These are phyloP conservation scores for Shiraia sp. DNA, from an alignment of 2,329 filamentous ascomycete genomes.

Conservation along the genomic window DNA sequence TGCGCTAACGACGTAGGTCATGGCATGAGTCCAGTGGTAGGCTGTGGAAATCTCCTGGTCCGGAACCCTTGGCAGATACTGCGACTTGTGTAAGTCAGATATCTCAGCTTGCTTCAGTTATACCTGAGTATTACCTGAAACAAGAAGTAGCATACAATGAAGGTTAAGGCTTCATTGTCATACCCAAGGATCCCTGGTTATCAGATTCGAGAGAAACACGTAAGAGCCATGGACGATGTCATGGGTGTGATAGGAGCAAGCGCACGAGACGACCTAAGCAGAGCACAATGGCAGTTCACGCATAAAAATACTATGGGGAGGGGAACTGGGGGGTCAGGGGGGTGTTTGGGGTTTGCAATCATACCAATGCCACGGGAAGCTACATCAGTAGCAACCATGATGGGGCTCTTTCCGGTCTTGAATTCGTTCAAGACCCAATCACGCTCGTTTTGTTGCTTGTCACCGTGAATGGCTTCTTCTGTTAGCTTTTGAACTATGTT, in stretches of 20 bases:
- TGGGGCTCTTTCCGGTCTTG: conserved; percentile 98
- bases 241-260: conserved; percentile 73
- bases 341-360: conserved; percentile 66
- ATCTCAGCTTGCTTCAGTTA: conserved; percentile 74
- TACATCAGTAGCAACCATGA: conserved; percentile 99
- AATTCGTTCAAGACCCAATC: conserved; percentile 99
- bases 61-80: conserved; percentile 71
- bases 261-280: conserved; percentile 89
- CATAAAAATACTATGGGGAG: conserved; percentile 50
- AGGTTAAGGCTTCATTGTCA: conserved; percentile 68
- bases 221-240: conserved; percentile 86
- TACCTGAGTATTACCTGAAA: conserved; percentile 71
- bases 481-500: conserved; percentile 43
- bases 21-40: conserved; percentile 52
- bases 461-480: conserved; percentile 84
- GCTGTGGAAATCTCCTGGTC: conserved; percentile 64
- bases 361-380: conserved; percentile 99
- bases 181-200: conserved; percentile 84
- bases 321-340: conserved; percentile 44
- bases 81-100: conserved; percentile 74
- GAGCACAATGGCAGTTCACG: conserved; percentile 74
- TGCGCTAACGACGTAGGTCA: conserved; percentile 52
- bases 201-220: conserved; percentile 78
- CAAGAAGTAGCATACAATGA: conserved; percentile 73
- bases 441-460: conserved; percentile 99